phyloP scores from a whole-genome alignment of 495 filamentous ascomycete species.

The Rostrohypoxylon terebratum region DNA sequence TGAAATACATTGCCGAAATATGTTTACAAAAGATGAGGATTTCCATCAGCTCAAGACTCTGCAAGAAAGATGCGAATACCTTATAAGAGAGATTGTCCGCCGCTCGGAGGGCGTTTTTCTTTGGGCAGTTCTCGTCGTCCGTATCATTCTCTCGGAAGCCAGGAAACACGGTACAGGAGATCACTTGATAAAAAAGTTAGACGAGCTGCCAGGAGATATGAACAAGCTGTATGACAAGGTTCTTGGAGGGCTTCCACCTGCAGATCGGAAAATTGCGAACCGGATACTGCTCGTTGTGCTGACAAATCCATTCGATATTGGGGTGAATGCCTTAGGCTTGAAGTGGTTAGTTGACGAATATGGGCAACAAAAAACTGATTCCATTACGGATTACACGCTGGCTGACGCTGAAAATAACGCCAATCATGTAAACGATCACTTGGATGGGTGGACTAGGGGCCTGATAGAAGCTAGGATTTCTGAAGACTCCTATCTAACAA shows the following conservation, averaged over 20 bases:
- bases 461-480: not conserved
- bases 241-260: not conserved
- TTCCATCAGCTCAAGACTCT: not conserved
- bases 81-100: not conserved
- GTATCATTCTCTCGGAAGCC: not conserved
- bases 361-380: not conserved
- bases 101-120: slow-evolving; percentile 1
- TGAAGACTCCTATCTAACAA: too few species aligned
- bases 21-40: not conserved
- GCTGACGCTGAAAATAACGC: not conserved
- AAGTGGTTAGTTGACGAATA: not conserved
- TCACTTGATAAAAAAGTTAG: not conserved
- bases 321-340: not conserved
- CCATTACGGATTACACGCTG: not conserved
- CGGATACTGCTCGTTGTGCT: not conserved
- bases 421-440: not conserved
- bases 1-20: not conserved
- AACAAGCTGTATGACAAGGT: not conserved
- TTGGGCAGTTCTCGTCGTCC: not conserved
- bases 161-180: not conserved
- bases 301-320: not conserved
- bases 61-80: not conserved
- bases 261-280: not conserved
- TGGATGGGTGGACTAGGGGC: slow-evolving; percentile 3
- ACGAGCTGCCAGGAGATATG: not conserved